Conservation (phyloP, 1,139 yeast genomes). For the Debaryomycetaceae sp. region DNA sequence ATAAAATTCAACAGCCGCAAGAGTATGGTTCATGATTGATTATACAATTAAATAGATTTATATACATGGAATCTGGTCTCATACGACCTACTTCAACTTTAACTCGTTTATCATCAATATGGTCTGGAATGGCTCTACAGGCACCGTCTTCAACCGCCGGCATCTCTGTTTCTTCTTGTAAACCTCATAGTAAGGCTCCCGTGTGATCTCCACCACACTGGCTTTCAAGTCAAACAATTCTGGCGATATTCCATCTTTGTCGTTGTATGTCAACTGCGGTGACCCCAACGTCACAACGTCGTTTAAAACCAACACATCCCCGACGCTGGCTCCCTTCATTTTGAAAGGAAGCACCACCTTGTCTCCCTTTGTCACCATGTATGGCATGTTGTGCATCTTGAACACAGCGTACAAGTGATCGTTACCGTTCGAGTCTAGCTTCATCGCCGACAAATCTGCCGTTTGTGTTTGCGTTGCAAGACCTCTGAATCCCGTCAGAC, state of each 20-base stretch:
- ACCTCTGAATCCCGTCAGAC: background rate
- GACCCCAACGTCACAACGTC: slow-evolving; percentile 84
- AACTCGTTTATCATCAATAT: slow-evolving; percentile 76
- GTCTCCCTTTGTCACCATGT: slow-evolving; percentile 90
- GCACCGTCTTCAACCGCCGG: slow-evolving; percentile 76
- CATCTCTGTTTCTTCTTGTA: slow-evolving; percentile 71
- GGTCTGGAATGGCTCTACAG: slow-evolving; percentile 78
- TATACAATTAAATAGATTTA: slow-evolving; percentile 1
- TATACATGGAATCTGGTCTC: background rate
- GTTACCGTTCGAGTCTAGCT: slow-evolving; percentile 53
- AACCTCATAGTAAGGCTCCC: slow-evolving; percentile 66
- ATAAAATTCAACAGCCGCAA: slow-evolving; percentile 32
- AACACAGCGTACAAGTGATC: slow-evolving; percentile 72
- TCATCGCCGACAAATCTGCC: slow-evolving; percentile 43
- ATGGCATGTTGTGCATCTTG: slow-evolving; percentile 79
- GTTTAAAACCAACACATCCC: slow-evolving; percentile 69
- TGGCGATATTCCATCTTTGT: slow-evolving; percentile 30
- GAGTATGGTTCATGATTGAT: slow-evolving; percentile 10
- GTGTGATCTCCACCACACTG: slow-evolving; percentile 79
- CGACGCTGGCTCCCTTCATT: slow-evolving; percentile 72
- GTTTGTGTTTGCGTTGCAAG: background rate
- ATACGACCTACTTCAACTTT: slow-evolving; percentile 32
- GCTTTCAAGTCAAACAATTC: slow-evolving; percentile 64
- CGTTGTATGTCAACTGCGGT: slow-evolving; percentile 65
- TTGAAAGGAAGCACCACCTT: slow-evolving; percentile 72